These are phyloP conservation scores for Monilinia fructigena DNA, from an alignment of 2,329 filamentous ascomycete genomes.

Conservation along the genomic window DNA sequence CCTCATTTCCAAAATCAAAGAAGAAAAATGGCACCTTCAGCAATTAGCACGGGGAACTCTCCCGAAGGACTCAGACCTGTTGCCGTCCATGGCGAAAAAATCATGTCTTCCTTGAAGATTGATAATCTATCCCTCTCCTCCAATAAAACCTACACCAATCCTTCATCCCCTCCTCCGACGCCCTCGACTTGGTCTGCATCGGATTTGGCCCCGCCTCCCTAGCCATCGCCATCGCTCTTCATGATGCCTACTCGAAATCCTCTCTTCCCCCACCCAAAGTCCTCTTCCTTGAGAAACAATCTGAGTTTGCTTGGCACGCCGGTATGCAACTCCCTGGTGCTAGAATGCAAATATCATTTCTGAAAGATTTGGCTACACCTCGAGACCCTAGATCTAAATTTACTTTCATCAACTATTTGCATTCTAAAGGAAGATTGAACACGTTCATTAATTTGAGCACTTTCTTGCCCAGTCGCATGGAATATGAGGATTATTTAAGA, in stretches of 20 bases:
- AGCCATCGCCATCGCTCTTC: slow-evolving; percentile 82
- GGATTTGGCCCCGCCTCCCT: slow-evolving; percentile 92
- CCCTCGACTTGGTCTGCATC: slow-evolving; percentile 84
- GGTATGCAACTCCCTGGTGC: slow-evolving; percentile 93
- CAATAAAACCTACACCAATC: slow-evolving; percentile 7
- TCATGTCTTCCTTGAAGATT: slow-evolving; percentile 12
- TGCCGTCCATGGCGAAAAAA: slow-evolving; percentile 15
- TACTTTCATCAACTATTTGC: slow-evolving; percentile 93
- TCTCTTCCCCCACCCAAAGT: slow-evolving; percentile 60
- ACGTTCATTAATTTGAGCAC: slow-evolving; percentile 90
- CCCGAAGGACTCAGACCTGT: slow-evolving; percentile 17
- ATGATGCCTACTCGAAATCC: slow-evolving; percentile 63
- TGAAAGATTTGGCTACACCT: slow-evolving; percentile 91
- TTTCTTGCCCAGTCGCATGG: slow-evolving; percentile 79
- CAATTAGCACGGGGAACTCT: slow-evolving; percentile 28
- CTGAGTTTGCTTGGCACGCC: slow-evolving; percentile 84
- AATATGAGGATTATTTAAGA: slow-evolving; percentile 93
- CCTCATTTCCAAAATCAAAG: neutral
- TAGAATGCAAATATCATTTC: slow-evolving; percentile 96
- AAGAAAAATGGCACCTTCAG: slow-evolving; percentile 34
- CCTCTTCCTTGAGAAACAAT: slow-evolving; percentile 84
- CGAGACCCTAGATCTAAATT: slow-evolving; percentile 86
- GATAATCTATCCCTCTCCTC: slow-evolving; percentile 17
- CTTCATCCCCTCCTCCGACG: slow-evolving; percentile 49
- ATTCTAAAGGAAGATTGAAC: slow-evolving; percentile 75